phyloP scores from a whole-genome alignment of 768 basidiomycete species.

The Mycena polygramma region DNA sequence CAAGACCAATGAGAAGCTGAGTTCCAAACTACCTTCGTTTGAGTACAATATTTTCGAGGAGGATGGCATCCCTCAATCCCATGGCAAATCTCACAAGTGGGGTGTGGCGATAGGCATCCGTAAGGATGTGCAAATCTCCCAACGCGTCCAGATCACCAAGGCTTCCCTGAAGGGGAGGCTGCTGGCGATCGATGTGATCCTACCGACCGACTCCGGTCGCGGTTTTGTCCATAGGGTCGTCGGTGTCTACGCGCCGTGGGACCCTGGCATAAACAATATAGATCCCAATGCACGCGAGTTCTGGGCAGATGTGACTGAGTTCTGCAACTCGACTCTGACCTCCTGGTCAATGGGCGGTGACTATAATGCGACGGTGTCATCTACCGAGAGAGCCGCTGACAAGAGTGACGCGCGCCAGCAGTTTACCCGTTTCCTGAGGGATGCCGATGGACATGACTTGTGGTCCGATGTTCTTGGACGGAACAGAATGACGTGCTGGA shows the following conservation, averaged over 20 bases:
- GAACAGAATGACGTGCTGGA: slow-evolving; percentile 10
- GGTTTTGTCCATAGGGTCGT: slow-evolving; percentile 40
- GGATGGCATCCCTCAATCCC: slow-evolving; percentile 1
- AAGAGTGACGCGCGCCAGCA: not conserved
- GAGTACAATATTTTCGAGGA: slow-evolving; percentile 27
- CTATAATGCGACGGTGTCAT: slow-evolving; percentile 36
- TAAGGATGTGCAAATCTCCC: slow-evolving; percentile 21
- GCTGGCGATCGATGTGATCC: slow-evolving; percentile 38
- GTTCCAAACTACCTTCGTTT: slow-evolving; percentile 1
- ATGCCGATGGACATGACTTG: not conserved
- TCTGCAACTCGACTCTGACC: not conserved
- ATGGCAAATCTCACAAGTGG: slow-evolving; percentile 29
- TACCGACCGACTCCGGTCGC: slow-evolving; percentile 31
- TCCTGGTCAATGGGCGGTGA: slow-evolving; percentile 33
- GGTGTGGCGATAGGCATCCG: slow-evolving; percentile 30
- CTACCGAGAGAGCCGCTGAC: not conserved
- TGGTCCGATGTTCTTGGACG: slow-evolving; percentile 5
- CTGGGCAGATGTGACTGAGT: slow-evolving; percentile 9
- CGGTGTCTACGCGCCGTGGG: slow-evolving; percentile 46
- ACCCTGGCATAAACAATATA: no score
- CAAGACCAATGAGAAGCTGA: slow-evolving; percentile 9
- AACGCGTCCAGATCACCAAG: not conserved
- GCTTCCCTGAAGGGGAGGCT: slow-evolving; percentile 39
- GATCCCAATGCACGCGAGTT: slow-evolving; percentile 31
- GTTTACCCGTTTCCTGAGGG: not conserved